Evolutionary conservation across 73 alveolate species (phyloP).

Genomic region (Urostyla sp.): DNA sequence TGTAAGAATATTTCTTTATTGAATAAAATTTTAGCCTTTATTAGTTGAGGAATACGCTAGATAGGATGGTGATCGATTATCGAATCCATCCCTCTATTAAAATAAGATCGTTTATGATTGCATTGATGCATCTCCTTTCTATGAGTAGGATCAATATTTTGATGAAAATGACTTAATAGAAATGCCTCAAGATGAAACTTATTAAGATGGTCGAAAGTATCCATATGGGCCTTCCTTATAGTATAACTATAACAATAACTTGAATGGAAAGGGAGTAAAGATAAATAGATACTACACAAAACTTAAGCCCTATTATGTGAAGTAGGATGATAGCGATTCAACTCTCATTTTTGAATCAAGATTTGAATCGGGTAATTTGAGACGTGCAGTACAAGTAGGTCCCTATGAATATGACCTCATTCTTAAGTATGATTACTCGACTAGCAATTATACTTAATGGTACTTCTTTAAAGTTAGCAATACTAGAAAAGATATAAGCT

Average conservation of each 20-base stretch:
- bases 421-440: conserved; percentile 92
- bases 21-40: not conserved
- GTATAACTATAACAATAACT: not conserved
- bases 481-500: conserved; percentile 92
- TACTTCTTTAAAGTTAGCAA: conserved; percentile 94
- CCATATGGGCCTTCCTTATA: conserved; percentile 33
- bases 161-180: conserved; percentile 39
- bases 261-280: not conserved
- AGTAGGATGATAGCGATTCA: conserved; percentile 79
- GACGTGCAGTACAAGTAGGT: conserved; percentile 88
- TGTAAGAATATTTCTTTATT: conserved; percentile 1
- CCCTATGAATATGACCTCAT: conserved; percentile 96
- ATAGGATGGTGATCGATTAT: not conserved
- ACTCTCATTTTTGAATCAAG: conserved; percentile 97
- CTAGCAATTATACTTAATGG: conserved; percentile 95
- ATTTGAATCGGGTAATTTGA: conserved; percentile 98
- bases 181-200: not conserved
- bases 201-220: conserved; percentile 15
- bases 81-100: not conserved
- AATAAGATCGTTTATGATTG: conserved; percentile 58
- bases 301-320: conserved; percentile 75
- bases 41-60: conserved; percentile 17
- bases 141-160: conserved; percentile 9
- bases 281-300: conserved; percentile 20
- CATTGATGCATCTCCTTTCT: conserved; percentile 45